Base-by-base conservation (phyloP, 2,329 filamentous ascomycete genomes). In the Sclerotinia nivalis region DNA sequence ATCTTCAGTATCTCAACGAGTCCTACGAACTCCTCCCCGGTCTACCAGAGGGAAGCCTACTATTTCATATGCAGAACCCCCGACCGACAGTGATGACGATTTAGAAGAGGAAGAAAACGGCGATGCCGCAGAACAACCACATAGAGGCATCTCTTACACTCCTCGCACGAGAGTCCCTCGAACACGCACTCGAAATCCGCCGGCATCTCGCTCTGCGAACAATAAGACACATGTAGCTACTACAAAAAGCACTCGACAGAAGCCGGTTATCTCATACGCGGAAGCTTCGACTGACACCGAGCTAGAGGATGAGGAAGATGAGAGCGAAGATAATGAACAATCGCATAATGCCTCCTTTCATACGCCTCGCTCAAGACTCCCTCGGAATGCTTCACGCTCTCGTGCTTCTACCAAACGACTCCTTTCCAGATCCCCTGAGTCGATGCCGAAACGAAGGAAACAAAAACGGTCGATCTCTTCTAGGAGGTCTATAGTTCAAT, bases 261-360 rank as follows among this genome's bases (percentile, higher is more conserved):
- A 74, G 70, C 70, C 73, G 9, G 20, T 66, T 10, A 70, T 77
- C n/a, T 77, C 75, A 10, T 78, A 78, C 61, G 73, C 74, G 31
- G 76, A 78, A 65, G 61, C 70, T 13, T 71, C 72, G 28, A 71
- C 73, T 37, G 73, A 72, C 40, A 68, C 43, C 43, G 72, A 73
- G n/a, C 25, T 31, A 10, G 60, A 64, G 31, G 60, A 50, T 4
- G 60, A 49, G 10, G 40, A 66, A 8, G 71, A 73, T 9, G 52
- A 66, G 18, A 34, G 66, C 37, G 71, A 65, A 34, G 58, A 67
- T 2, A n/a, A 52, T 40, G 28, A 64, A 52, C 15, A n/a, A 13
- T 52, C 61, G 22, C 18, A 52, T 64, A 43, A 9, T 52, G n/a
- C 31, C 22, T 6, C 15, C n/a, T 28, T n/a, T 28, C 61, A 28